Percentiles rank a stretch among this genome's conserved stretches.
Conservation (phyloP, 2,329 filamentous ascomycete genomes). For the Colletotrichum euphorbiae region DNA sequence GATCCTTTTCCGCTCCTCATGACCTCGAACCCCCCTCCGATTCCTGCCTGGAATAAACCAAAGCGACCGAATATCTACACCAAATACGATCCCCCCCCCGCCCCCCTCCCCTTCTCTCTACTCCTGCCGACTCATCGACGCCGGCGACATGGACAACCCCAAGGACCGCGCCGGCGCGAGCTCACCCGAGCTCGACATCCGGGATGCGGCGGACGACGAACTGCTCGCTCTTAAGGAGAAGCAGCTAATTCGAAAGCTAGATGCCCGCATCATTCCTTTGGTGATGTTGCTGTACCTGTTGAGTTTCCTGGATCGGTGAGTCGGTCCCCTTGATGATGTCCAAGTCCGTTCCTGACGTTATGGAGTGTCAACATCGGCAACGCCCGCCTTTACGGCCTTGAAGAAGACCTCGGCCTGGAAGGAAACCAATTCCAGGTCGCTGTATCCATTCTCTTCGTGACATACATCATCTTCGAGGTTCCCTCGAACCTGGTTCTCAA, state of each 20-base stretch:
- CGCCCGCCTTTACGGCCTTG: slow-evolving; percentile 73
- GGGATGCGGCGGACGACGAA: slow-evolving; percentile 19
- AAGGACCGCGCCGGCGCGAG: slow-evolving; percentile 11
- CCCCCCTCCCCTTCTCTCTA: slow-evolving; percentile 60
- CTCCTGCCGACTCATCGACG: not conserved
- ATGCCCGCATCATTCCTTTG: slow-evolving; percentile 72
- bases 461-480: slow-evolving; percentile 71
- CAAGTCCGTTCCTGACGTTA: not conserved
- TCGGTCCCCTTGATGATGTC: slow-evolving; percentile 30
- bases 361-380: slow-evolving; percentile 64
- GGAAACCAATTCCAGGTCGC: slow-evolving; percentile 78
- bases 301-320: slow-evolving; percentile 78
- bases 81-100: slow-evolving; percentile 51
- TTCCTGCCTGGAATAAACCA: slow-evolving; percentile 59
- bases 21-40: slow-evolving; percentile 52
- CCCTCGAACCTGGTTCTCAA: slow-evolving; percentile 75
- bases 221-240: slow-evolving; percentile 54
- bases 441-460: slow-evolving; percentile 76
- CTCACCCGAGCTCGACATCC: slow-evolving; percentile 7
- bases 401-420: slow-evolving; percentile 70
- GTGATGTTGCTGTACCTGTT: slow-evolving; percentile 79
- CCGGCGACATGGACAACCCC: slow-evolving; percentile 12
- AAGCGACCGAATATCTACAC: slow-evolving; percentile 49
- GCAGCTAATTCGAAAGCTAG: slow-evolving; percentile 73
- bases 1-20: slow-evolving; percentile 55